Conservation (phyloP, 805 yeast genomes). For the Komagataella ulmi region DNA sequence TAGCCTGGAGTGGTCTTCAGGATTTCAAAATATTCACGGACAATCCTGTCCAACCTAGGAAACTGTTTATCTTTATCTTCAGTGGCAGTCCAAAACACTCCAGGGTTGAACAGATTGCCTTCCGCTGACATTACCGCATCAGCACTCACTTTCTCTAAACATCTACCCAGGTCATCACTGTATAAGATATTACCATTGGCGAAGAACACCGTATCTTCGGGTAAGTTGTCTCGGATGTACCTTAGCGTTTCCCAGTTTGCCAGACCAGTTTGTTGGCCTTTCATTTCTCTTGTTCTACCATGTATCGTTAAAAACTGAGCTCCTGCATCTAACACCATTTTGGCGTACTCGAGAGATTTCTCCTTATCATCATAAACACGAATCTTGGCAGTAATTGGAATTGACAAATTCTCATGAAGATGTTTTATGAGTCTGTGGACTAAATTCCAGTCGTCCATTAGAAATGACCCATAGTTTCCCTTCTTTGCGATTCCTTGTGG, state of each 20-base stretch:
- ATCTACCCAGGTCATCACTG: constrained; percentile 67
- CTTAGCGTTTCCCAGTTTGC: constrained; percentile 84
- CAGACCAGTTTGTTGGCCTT: constrained; percentile 90
- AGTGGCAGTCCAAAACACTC: constrained; percentile 53
- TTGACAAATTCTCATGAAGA: constrained; percentile 58
- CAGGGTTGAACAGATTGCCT: constrained; percentile 89
- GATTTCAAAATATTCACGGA: constrained; percentile 82
- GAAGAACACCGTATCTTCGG: constrained; percentile 72
- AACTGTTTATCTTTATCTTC: constrained; percentile 49
- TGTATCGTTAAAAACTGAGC: constrained; percentile 93
- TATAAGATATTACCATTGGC: constrained; percentile 93
- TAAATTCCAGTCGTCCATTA: constrained; percentile 95
- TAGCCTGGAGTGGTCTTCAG: constrained; percentile 46
- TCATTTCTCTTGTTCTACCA: constrained; percentile 94
- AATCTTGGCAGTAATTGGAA: constrained; percentile 94
- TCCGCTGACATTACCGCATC: constrained; percentile 98
- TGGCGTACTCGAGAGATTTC: constrained; percentile 77
- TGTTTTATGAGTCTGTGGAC: constrained; percentile 58
- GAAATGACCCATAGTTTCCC: constrained; percentile 90
- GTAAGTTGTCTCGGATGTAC: constrained; percentile 66
- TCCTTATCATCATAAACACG: constrained; percentile 78
- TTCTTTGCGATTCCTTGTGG: constrained; percentile 96
- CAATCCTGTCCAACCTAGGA: constrained; percentile 74
- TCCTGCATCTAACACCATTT: constrained; percentile 81
- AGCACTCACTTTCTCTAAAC: constrained; percentile 48